Conservation (phyloP, 176 grass and related monocot genomes). For the Guadua angustifolia region DNA sequence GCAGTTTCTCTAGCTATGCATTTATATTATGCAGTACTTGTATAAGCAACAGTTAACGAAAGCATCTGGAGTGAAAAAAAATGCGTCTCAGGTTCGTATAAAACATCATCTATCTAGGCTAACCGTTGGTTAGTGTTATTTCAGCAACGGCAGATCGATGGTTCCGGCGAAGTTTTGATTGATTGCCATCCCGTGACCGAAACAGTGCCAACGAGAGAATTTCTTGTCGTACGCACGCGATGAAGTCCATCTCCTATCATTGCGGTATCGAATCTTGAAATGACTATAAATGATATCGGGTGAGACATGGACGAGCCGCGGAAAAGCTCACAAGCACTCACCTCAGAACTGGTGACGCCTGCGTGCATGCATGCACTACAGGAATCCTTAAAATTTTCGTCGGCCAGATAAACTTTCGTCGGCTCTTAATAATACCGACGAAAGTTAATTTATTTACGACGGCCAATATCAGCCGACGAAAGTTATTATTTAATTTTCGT, state of each 20-base stretch:
- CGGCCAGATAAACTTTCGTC: too few species aligned
- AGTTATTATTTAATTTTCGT: too few species aligned
- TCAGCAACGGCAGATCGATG: not conserved
- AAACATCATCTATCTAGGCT: too few species aligned
- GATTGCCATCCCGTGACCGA: not conserved
- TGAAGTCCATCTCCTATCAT: not conserved
- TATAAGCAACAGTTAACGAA: too few species aligned
- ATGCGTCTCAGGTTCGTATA: too few species aligned
- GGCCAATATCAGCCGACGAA: too few species aligned
- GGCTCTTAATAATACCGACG: too few species aligned
- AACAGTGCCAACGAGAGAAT: not conserved
- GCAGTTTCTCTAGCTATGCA: not conserved
- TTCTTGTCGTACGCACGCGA: not conserved
- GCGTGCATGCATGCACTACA: slow-evolving; percentile 8
- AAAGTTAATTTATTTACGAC: too few species aligned
- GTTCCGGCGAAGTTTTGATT: not conserved
- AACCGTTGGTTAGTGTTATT: too few species aligned
- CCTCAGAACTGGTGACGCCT: not conserved
- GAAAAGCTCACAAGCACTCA: not conserved
- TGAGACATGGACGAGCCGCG: slow-evolving; percentile 17
- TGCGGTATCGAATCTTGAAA: slow-evolving; percentile 23
- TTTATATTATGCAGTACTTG: too few species aligned
- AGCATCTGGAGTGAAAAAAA: too few species aligned
- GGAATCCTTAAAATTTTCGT: too few species aligned
- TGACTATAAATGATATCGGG: not conserved